Evolutionary conservation across 1,139 yeast genomes (phyloP).

Genomic region (Geotrichum bryndzae): DNA sequence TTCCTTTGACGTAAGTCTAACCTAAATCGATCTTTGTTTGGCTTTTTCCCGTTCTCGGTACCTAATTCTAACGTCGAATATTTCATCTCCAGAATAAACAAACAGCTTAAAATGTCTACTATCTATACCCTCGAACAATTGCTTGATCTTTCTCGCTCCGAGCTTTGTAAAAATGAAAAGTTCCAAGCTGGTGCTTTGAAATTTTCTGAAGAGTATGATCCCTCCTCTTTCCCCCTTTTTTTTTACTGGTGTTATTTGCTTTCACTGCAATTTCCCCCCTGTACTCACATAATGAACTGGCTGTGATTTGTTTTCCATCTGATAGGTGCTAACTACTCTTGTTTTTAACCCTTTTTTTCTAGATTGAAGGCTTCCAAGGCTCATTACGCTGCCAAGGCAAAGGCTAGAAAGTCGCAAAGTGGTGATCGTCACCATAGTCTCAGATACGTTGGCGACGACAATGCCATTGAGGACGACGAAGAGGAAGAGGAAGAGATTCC

Average conservation of each 20-base stretch:
- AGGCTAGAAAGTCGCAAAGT: slow-evolving; percentile 4
- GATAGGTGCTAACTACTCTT: neutral
- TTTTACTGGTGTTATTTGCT: neutral
- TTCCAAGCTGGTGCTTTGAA: slow-evolving; percentile 7
- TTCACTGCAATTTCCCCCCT: neutral
- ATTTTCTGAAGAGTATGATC: slow-evolving; percentile 14
- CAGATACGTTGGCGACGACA: slow-evolving; percentile 10
- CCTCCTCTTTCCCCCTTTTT: neutral
- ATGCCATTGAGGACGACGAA: slow-evolving; percentile 10
- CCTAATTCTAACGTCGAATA: neutral
- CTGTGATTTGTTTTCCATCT: neutral
- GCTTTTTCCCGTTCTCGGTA: neutral
- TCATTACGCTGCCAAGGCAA: neutral
- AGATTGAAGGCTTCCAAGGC: slow-evolving; percentile 4
- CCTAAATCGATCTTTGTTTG: neutral
- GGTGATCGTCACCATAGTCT: slow-evolving; percentile 9
- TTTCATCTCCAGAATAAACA: neutral
- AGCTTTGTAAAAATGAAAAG: slow-evolving; percentile 6
- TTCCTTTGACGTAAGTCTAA: neutral
- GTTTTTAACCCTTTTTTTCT: neutral
- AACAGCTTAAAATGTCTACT: slow-evolving; percentile 4
- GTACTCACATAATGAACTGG: neutral
- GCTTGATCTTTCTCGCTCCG: slow-evolving; percentile 10
- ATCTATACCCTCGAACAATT: slow-evolving; percentile 11
- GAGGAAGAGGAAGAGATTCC: slow-evolving; percentile 3